These are phyloP conservation scores for Pholiota microspora DNA, from an alignment of 768 basidiomycete species.

Conservation along the genomic window DNA sequence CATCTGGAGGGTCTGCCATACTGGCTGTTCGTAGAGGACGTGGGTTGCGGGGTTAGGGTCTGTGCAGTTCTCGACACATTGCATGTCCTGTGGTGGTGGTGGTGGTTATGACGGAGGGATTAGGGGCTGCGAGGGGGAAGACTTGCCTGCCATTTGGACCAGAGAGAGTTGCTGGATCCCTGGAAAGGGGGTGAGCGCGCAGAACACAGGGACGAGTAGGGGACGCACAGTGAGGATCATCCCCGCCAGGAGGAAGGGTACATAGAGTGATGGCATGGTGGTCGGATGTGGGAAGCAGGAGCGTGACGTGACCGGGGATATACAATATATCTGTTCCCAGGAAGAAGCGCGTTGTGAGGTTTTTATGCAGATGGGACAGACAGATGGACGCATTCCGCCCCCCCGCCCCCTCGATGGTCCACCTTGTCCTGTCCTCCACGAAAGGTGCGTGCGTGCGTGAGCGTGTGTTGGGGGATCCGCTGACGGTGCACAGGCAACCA, in stretches of 20 bases:
- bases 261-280: constrained; percentile 65
- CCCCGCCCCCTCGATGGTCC: constrained; percentile 53
- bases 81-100: constrained; percentile 75
- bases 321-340: constrained; percentile 21
- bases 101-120: constrained; percentile 4
- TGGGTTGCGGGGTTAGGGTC: constrained; percentile 57
- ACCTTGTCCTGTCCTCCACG: constrained; percentile 61
- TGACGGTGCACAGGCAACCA: constrained; percentile 49
- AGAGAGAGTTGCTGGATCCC: constrained; percentile 81
- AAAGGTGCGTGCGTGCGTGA: constrained; percentile 38
- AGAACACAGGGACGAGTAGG: not conserved
- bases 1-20: constrained; percentile 92
- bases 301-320: constrained; percentile 8
- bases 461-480: constrained; percentile 3
- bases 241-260: constrained; percentile 82
- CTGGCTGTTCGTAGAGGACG: constrained; percentile 90
- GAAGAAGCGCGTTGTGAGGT: constrained; percentile 33
- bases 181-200: constrained; percentile 22
- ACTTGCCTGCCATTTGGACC: constrained; percentile 79
- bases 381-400: constrained; percentile 24
- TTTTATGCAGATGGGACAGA: constrained; percentile 41
- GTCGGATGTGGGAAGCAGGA: constrained; percentile 18
- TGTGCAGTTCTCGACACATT: constrained; percentile 93
- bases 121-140: not conserved
- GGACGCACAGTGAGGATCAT: constrained; percentile 86